These are phyloP conservation scores for Trichoderma sp. DNA, from an alignment of 2,329 filamentous ascomycete genomes.

Conservation along the genomic window DNA sequence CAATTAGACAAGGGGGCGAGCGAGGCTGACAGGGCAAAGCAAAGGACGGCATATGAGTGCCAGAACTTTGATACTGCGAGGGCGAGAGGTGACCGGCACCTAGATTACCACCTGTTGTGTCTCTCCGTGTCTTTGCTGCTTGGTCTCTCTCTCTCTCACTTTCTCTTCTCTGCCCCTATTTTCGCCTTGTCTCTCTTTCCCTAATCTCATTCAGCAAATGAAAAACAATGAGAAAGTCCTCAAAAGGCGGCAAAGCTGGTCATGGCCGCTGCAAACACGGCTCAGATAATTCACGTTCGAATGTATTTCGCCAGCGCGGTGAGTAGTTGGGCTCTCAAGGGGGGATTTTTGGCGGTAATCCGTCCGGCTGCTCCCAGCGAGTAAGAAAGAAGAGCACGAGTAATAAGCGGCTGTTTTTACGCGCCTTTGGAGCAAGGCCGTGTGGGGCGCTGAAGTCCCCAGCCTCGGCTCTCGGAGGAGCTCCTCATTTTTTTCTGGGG, in stretches of 20 bases:
- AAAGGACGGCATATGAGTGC: background rate
- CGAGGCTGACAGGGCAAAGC: background rate
- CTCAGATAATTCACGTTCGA: background rate
- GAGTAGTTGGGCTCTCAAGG: background rate
- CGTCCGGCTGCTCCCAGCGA: background rate
- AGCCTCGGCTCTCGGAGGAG: constrained; percentile 6
- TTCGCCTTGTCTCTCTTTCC: background rate
- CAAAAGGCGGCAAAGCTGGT: background rate
- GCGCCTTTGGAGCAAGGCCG: background rate
- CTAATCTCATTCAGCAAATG: background rate
- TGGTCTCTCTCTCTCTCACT: background rate
- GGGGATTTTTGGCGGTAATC: background rate
- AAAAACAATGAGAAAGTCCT: background rate
- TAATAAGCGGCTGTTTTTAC: background rate
- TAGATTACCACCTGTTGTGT: background rate
- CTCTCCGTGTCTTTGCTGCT: background rate
- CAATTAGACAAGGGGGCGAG: background rate
- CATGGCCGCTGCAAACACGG: background rate
- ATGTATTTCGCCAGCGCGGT: background rate
- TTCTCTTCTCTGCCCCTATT: background rate
- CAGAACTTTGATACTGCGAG: background rate
- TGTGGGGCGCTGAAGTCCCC: background rate
- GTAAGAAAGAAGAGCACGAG: background rate
- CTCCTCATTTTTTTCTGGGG: background rate
- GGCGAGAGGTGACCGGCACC: background rate